A percentile compares a stretch with the other conserved stretches of the same genome.
Evolutionary conservation across 192 early-diverging fungal genomes (phyloP).

Genomic region (Phlyctochytrium planicorne): DNA sequence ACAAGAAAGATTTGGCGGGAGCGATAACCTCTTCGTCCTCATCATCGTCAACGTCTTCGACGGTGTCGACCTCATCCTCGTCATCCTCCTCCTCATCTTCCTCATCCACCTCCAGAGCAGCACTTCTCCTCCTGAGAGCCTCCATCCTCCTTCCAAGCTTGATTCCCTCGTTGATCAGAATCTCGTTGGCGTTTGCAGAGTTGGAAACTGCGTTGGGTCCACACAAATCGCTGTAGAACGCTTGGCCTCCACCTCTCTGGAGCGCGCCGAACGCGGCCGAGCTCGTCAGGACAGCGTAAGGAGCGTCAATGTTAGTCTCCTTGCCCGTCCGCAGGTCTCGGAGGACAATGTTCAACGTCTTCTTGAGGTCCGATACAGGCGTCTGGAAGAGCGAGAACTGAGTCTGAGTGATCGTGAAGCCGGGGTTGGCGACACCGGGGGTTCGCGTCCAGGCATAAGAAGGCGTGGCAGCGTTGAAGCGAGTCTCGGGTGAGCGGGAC

Average conservation of each 20-base stretch:
- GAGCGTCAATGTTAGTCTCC: background rate
- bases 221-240: background rate
- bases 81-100: background rate
- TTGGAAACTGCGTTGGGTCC: background rate
- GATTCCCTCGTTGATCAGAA: background rate
- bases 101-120: background rate
- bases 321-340: background rate
- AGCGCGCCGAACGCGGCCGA: background rate
- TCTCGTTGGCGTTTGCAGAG: background rate
- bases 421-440: background rate
- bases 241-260: background rate
- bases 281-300: background rate
- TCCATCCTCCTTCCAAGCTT: background rate
- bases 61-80: too few relatives aligned
- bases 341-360: background rate
- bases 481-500: background rate
- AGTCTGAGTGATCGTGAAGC: background rate
- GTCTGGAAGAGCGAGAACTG: background rate
- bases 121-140: background rate
- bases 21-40: background rate
- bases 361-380: background rate
- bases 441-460: slow-evolving; percentile 5
- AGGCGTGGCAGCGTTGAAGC: slow-evolving; percentile 5
- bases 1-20: background rate
- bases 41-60: background rate